A percentile compares a stretch with the other conserved stretches of the same genome.
Conservation (phyloP, 2,329 filamentous ascomycete species). For the Dactylellina cionopaga region DNA sequence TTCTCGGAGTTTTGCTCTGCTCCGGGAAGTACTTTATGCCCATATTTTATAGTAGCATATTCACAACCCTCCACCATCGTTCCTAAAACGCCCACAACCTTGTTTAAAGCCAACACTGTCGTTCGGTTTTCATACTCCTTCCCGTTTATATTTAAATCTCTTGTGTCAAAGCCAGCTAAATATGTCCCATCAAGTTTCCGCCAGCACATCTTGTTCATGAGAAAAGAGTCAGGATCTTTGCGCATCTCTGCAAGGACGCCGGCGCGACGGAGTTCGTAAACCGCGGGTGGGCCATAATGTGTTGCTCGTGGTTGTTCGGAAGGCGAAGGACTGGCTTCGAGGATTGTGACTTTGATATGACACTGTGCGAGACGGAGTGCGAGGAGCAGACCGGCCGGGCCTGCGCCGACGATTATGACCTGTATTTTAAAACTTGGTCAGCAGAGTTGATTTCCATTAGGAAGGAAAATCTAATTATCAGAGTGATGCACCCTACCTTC, state of each 20-base stretch:
- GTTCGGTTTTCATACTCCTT: constrained; percentile 60
- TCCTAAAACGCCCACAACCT: constrained; percentile 62
- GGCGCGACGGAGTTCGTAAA: constrained; percentile 69
- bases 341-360: constrained; percentile 66
- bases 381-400: constrained; percentile 66
- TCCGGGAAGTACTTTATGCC: constrained; percentile 62
- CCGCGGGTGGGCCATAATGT: constrained; percentile 70
- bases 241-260: constrained; percentile 68
- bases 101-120: constrained; percentile 63
- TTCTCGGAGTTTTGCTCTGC: constrained; percentile 63
- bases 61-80: constrained; percentile 59
- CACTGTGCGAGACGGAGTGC: constrained; percentile 67
- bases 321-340: constrained; percentile 68
- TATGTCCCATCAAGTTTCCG: constrained; percentile 60
- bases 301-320: constrained; percentile 72
- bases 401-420: constrained; percentile 66
- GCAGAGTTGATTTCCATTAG: background rate
- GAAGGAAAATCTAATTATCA: background rate
- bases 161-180: constrained; percentile 58
- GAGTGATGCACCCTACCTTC: constrained; percentile 8
- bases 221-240: constrained; percentile 61
- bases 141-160: constrained; percentile 57
- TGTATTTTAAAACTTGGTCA: constrained; percentile 44
- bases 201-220: constrained; percentile 62
- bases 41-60: constrained; percentile 62